A percentile compares a stretch with the other conserved stretches of the same genome.
These are phyloP conservation scores for Trichoderma sp. DNA, from an alignment of 2,329 filamentous ascomycete species.

Conservation along the genomic window DNA sequence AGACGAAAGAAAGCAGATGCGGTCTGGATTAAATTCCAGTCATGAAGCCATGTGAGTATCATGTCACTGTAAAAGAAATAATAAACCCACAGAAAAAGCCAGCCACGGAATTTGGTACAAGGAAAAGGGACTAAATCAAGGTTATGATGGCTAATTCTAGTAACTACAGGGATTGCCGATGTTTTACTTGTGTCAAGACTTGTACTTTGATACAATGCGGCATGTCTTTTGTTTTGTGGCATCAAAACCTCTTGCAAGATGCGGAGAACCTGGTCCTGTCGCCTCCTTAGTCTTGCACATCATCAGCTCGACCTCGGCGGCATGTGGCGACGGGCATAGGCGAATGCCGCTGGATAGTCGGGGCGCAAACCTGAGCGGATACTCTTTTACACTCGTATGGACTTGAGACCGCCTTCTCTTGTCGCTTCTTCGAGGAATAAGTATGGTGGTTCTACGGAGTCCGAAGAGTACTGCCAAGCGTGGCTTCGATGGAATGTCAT, in stretches of 20 bases:
- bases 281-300: neutral
- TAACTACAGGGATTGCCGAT: neutral
- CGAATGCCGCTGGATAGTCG: neutral
- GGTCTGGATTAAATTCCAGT: neutral
- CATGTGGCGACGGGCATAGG: neutral
- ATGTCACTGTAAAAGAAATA: neutral
- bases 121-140: neutral
- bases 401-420: neutral
- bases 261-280: slow-evolving; percentile 7
- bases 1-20: neutral
- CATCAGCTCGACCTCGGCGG: neutral
- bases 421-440: neutral
- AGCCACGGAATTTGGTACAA: neutral
- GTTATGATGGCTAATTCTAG: neutral
- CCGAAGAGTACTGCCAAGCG: neutral
- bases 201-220: neutral
- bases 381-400: neutral
- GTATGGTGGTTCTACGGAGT: neutral
- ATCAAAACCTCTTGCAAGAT: neutral
- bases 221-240: neutral
- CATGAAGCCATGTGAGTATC: neutral
- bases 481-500: neutral
- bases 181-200: neutral
- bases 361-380: neutral
- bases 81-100: neutral